Conservation (phyloP, 73 alveolate genomes). For the Paramecium biaurelia region DNA sequence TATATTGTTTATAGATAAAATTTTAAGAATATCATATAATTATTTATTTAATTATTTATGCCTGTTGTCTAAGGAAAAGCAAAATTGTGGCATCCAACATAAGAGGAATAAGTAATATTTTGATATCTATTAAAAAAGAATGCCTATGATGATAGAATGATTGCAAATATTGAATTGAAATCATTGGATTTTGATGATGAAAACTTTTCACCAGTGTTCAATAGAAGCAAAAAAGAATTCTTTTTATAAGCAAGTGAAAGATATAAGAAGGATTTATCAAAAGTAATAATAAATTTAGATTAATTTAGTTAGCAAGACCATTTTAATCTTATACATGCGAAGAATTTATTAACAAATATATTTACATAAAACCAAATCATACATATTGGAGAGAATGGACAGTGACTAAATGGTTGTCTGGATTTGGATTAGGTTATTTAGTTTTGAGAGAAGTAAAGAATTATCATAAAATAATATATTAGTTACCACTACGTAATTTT, state of each 20-base stretch:
- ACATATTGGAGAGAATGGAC: constrained; percentile 66
- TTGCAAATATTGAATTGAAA: constrained; percentile 63
- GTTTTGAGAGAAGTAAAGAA: constrained; percentile 58
- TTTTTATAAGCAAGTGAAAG: constrained; percentile 49
- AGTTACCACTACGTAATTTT: constrained; percentile 63
- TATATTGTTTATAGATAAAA: background rate
- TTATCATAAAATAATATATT: background rate
- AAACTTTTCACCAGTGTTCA: constrained; percentile 66
- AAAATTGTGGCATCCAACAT: constrained; percentile 60
- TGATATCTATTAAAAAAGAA: constrained; percentile 4
- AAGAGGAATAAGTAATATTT: constrained; percentile 58
- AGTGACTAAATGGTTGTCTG: constrained; percentile 42
- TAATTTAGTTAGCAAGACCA: constrained; percentile 51
- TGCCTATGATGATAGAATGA: constrained; percentile 66
- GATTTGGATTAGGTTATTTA: constrained; percentile 61
- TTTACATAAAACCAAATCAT: constrained; percentile 58
- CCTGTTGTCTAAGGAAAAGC: constrained; percentile 62
- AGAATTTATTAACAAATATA: constrained; percentile 45
- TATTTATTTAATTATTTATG: background rate
- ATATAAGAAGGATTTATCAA: constrained; percentile 51
- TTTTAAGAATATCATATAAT: background rate
- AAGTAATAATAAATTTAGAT: background rate
- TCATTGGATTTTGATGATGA: constrained; percentile 63
- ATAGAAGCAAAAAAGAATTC: constrained; percentile 62
- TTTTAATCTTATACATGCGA: constrained; percentile 23